These are phyloP conservation scores for Lichtheimia ornata DNA, from an alignment of 371 early-diverging fungal genomes.

Conservation along the genomic window DNA sequence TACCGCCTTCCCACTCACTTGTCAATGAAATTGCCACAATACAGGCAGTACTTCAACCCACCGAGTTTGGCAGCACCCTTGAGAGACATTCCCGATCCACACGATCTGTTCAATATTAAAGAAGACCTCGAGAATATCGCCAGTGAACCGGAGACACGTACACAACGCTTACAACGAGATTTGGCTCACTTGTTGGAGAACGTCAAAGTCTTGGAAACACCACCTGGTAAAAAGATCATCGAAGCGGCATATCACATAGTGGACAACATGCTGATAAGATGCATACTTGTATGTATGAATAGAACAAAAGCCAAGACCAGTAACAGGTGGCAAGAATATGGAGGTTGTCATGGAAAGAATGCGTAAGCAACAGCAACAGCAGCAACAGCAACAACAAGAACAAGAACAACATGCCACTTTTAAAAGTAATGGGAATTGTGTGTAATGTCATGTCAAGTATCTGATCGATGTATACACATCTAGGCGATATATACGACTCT, in stretches of 20 bases:
- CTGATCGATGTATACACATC: neutral
- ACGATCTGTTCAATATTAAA: conserved; percentile 33
- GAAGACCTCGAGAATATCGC: conserved; percentile 34
- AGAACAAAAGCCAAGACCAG: neutral
- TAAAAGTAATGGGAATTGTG: neutral
- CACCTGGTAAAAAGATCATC: conserved; percentile 2
- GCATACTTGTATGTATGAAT: no score
- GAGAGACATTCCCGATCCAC: conserved; percentile 31
- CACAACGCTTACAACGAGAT: conserved; percentile 23
- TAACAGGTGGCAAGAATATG: conserved; percentile 17
- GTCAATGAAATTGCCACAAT: conserved; percentile 16
- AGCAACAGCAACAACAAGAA: neutral
- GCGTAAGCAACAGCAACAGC: conserved; percentile 11
- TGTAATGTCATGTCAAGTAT: neutral
- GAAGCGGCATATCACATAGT: neutral
- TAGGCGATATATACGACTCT: neutral
- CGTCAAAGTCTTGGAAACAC: conserved; percentile 14
- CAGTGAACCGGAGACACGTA: conserved; percentile 24
- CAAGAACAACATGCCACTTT: neutral
- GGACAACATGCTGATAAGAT: no score
- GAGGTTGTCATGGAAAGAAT: conserved; percentile 18
- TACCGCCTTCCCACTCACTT: conserved; percentile 9
- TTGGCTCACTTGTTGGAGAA: conserved; percentile 18
- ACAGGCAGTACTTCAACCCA: conserved; percentile 10
- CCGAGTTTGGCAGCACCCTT: conserved; percentile 13